A percentile compares a stretch with the other conserved stretches of the same genome.
Conservation (phyloP, 768 basidiomycete species). For the Auricularia sp. region DNA sequence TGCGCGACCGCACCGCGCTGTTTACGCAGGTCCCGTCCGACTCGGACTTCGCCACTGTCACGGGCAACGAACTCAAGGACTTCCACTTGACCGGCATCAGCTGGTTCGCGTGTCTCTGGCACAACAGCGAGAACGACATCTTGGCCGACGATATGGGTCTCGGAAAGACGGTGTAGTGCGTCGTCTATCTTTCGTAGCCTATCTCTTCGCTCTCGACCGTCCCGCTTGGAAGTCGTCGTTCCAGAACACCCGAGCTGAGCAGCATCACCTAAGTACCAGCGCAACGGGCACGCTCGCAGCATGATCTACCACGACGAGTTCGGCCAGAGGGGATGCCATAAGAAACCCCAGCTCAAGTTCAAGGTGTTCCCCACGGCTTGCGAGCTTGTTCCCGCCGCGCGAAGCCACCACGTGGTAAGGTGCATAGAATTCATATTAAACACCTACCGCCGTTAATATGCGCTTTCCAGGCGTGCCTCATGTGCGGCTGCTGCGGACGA, state of each 20-base stretch:
- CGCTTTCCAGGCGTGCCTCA: too few relatives aligned
- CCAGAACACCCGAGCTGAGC: constrained; percentile 82
- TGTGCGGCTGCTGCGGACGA: too few relatives aligned
- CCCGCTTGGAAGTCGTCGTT: constrained; percentile 98
- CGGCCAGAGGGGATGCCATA: constrained; percentile 58
- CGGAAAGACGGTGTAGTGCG: constrained; percentile 97
- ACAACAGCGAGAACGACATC: constrained; percentile 89
- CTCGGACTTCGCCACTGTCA: constrained; percentile 69
- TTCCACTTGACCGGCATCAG: constrained; percentile 97
- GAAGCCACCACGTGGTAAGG: constrained; percentile 90
- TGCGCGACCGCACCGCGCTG: constrained; percentile 54
- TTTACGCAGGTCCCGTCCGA: constrained; percentile 81
- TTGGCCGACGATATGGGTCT: constrained; percentile 99
- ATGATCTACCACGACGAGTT: constrained; percentile 92
- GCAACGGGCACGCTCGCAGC: constrained; percentile 75
- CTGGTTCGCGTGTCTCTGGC: constrained; percentile 98
- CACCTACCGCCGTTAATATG: too few relatives aligned
- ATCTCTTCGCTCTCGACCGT: constrained; percentile 97
- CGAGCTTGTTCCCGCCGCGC: constrained; percentile 70
- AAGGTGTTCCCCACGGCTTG: constrained; percentile 96
- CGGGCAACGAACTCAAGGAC: constrained; percentile 86
- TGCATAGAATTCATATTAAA: constrained; percentile 21
- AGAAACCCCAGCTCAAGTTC: constrained; percentile 64
- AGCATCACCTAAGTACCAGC: constrained; percentile 84
- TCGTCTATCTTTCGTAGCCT: constrained; percentile 84